These are phyloP conservation scores for Fusarium beomiforme DNA, from an alignment of 2,329 filamentous ascomycete species.

Conservation along the genomic window DNA sequence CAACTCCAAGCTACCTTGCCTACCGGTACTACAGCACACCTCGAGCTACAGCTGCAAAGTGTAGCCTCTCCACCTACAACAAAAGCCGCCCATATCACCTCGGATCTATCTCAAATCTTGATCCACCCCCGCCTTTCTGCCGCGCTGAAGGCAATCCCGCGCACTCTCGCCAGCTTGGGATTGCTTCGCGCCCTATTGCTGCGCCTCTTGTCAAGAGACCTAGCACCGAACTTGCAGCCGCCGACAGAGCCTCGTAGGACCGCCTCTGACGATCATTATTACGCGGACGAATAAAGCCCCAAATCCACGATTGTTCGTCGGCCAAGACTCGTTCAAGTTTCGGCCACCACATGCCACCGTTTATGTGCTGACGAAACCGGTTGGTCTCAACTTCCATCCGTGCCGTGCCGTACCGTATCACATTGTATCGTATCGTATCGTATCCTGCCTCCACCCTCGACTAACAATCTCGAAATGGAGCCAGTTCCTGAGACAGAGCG, in stretches of 20 bases:
- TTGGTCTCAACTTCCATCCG: slow-evolving; percentile 36
- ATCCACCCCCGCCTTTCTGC: slow-evolving; percentile 29
- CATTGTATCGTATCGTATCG: slow-evolving; percentile 18
- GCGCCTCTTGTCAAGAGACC: slow-evolving; percentile 13
- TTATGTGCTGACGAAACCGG: slow-evolving; percentile 36
- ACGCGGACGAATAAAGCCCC: slow-evolving; percentile 8
- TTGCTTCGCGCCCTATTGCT: slow-evolving; percentile 12
- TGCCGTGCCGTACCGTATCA: slow-evolving; percentile 20
- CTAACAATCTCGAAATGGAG: slow-evolving; percentile 62
- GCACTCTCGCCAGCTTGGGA: slow-evolving; percentile 14
- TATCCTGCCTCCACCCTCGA: slow-evolving; percentile 21
- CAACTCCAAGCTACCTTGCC: neutral
- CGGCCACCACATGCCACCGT: slow-evolving; percentile 40
- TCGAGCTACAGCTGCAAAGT: slow-evolving; percentile 23
- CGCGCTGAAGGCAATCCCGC: slow-evolving; percentile 5
- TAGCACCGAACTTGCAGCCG: slow-evolving; percentile 8
- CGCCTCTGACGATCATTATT: slow-evolving; percentile 25
- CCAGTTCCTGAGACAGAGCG: slow-evolving; percentile 74
- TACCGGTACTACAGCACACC: neutral
- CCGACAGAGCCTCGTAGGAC: slow-evolving; percentile 20
- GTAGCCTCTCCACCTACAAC: slow-evolving; percentile 17
- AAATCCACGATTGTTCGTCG: slow-evolving; percentile 11
- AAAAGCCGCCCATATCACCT: slow-evolving; percentile 15
- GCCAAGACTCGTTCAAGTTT: slow-evolving; percentile 25
- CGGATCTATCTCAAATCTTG: slow-evolving; percentile 15